Evolutionary conservation across 2,329 filamentous ascomycete genomes (phyloP), one percentile per base, ranked within the genome.

Genomic region (Cladophialophora chaetospira): DNA sequence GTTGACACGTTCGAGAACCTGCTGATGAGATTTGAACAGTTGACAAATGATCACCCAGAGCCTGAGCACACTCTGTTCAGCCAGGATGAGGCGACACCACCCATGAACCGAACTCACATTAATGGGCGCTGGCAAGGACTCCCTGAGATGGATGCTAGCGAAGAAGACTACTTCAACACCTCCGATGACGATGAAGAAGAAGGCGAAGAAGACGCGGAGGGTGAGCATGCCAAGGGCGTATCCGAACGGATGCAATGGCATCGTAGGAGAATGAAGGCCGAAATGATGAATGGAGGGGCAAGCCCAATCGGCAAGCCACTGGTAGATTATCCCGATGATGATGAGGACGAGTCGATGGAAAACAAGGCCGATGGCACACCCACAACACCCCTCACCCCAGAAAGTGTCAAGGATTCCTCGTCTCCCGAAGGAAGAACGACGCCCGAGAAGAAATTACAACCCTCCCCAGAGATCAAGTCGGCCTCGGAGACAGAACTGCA

Each of bases 131-230:
- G 88, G 72, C 83, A 85, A 63, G 86, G 83, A 42, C 82, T 95
- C 70, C 90, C 90, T 68, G 91, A 96, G 51, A 82, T 92, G 68
- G 93, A 97, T 69, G 81, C 87, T 4, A 85, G 87, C 9, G 90
- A 97, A 71, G 93, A 97, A 67, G 91, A 93, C 40, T 99, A 97
- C 72, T 97, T 95, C 82, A 93, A 96, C 67, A 85, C 83, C 0
- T 91, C 89, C 0, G 92, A 97, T 65, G 89, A 94, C 44, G 88
- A 92, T 58, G 91, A 96, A 5, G 89, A 91, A 10, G 78, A 86
- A 60, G 76, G 72, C 65, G 58, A 67, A 9, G 65, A 65, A 19
- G 55, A 49, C 64, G 69, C 52, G 5, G 55, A 61, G 4, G 46
- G 53, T 21, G 58, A 63, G 25, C 42, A 51, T 26, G 45, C 29